Base-by-base conservation (phyloP, 768 basidiomycete genomes). In the Termitomyces sp. region DNA sequence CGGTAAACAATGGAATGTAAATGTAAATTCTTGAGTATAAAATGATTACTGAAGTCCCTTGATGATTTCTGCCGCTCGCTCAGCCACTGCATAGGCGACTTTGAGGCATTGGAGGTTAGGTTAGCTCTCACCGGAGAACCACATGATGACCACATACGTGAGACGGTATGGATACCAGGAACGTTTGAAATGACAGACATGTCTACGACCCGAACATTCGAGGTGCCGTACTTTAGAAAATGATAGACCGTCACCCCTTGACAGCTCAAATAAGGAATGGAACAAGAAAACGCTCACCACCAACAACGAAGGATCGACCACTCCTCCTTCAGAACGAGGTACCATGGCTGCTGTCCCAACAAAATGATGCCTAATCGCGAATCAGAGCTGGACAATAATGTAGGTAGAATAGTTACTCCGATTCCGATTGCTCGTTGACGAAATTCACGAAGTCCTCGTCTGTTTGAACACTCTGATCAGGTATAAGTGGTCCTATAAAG, bases 331-430 rank as follows among this genome's bases (percentile, higher is more conserved):
- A 5, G 61, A 59, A 7, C 58, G 61, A 16, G 61, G 61, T 8
- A 58, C 53, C 61, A 62, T 62, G 1, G 61, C 61, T 45, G 61
- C 52, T 22, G 61, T 62, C 14, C 61, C 61, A 33, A 62, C 61
- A 34, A 62, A 62, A 18, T 62, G 61, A 42, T 62, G 61, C 39
- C 61, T 62, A 32, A 45, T 44, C 32, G 40, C 12, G n/a, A 26
- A 18, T 45, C 16, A 45, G 16, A 1, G 18, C 26, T 26, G 16
- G 24, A 45, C 18, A 6, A 45, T 18, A 16, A 27, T 44, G 14
- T 12, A 20, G 2, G 33, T 5, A 24, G 9, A 14, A 45, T 46
- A 44, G 49, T n/a, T 37, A 62, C 61, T 62, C 61, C 5, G 61
- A 62, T 54, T 20, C 45, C 34, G 61, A 62, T 37, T 49, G 57